phyloP scores from a whole-genome alignment of 371 early-diverging fungal genomes.

The Mucor irregularis region DNA sequence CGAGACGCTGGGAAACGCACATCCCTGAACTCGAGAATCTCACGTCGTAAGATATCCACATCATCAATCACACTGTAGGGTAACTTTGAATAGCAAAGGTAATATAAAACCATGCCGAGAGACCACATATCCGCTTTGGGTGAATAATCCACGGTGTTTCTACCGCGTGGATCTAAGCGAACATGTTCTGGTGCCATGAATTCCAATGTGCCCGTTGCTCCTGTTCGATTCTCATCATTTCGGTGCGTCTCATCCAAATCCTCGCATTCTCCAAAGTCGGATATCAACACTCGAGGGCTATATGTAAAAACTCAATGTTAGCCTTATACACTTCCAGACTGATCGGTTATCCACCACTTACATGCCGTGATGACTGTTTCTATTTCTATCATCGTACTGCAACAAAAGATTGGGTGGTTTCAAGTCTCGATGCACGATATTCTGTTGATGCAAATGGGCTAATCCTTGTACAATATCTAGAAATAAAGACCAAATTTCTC shows the following conservation, averaged over 20 bases:
- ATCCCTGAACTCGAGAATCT: conserved; percentile 70
- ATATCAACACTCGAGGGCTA: conserved; percentile 83
- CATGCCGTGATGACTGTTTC: conserved; percentile 22
- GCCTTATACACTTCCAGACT: conserved; percentile 19
- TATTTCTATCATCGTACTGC: conserved; percentile 55
- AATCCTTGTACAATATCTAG: conserved; percentile 87
- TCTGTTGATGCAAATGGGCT: conserved; percentile 79
- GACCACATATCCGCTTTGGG: conserved; percentile 94
- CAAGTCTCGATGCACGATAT: conserved; percentile 88
- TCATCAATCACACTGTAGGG: conserved; percentile 89
- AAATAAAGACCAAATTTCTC: conserved; percentile 84
- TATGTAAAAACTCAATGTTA: not conserved
- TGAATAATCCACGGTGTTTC: conserved; percentile 74
- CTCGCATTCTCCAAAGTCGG: conserved; percentile 98
- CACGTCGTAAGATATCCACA: conserved; percentile 77
- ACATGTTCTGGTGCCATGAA: conserved; percentile 92
- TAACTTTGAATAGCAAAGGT: conserved; percentile 80
- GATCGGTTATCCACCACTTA: not conserved
- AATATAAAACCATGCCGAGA: conserved; percentile 91
- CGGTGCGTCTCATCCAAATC: conserved; percentile 46
- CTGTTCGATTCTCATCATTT: conserved; percentile 73
- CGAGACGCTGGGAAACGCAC: conserved; percentile 36
- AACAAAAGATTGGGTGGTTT: conserved; percentile 92
- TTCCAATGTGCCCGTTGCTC: conserved; percentile 95
- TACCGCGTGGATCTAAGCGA: conserved; percentile 50